phyloP scores from a whole-genome alignment of 495 filamentous ascomycete species.

The Polyplosphaeria fusca region DNA sequence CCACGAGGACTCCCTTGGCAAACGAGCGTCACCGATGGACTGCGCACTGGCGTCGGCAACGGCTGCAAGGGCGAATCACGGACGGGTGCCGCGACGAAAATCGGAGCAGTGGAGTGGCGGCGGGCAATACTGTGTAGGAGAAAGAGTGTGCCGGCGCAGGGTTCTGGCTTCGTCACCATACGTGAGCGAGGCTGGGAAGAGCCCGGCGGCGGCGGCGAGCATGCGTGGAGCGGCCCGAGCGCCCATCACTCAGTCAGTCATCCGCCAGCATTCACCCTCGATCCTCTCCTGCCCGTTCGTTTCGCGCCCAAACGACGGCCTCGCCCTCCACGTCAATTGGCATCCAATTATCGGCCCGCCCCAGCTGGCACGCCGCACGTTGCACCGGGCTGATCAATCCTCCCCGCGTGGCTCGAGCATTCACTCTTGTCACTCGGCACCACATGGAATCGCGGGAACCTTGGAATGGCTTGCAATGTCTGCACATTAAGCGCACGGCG shows the following conservation, averaged over 20 bases:
- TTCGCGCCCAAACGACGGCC: too few relatives aligned
- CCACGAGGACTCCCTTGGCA: conserved; percentile 13
- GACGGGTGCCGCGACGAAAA: neutral
- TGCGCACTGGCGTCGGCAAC: neutral
- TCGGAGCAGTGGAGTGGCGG: conserved; percentile 21
- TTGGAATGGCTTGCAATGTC: neutral
- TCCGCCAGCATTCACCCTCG: too few relatives aligned
- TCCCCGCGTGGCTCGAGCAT: too few relatives aligned
- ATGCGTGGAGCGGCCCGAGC: neutral
- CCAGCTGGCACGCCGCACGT: too few relatives aligned
- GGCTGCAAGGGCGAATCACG: neutral
- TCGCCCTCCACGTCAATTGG: too few relatives aligned
- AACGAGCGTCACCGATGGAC: neutral
- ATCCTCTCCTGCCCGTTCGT: too few relatives aligned
- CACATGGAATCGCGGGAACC: too few relatives aligned
- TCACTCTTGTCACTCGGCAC: neutral
- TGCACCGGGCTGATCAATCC: too few relatives aligned
- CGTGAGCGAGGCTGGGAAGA: conserved; percentile 13
- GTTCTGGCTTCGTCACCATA: conserved; percentile 15
- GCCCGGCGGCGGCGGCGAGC: neutral
- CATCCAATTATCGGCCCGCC: too few relatives aligned
- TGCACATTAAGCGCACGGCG: conserved; percentile 13
- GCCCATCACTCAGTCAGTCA: neutral
- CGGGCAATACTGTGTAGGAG: neutral
- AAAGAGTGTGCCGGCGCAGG: neutral